phyloP scores from a whole-genome alignment of 352 stramenopile genomes.

The Thraustochytrium striatum region DNA sequence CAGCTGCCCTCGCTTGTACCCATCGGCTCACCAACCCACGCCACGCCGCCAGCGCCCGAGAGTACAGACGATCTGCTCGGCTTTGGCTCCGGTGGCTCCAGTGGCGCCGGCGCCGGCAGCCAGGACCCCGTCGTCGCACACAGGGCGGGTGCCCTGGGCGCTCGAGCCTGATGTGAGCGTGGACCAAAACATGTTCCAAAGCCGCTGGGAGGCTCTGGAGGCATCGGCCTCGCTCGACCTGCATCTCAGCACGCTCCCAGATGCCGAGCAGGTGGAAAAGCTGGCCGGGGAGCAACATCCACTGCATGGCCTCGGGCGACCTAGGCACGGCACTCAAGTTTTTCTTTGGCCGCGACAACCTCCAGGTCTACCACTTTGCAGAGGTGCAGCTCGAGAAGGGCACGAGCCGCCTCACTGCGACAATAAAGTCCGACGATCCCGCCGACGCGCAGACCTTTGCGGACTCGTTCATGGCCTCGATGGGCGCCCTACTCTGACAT shows the following conservation, averaged over 20 bases:
- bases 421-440: conserved; percentile 29
- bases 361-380: conserved; percentile 3
- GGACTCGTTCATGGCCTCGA: conserved; percentile 32
- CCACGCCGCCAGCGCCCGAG: not conserved
- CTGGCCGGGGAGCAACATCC: conserved; percentile 36
- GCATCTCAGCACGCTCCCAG: not conserved
- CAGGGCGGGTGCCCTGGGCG: not conserved
- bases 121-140: not conserved
- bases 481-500: conserved; percentile 9
- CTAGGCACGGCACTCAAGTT: conserved; percentile 42
- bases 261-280: conserved; percentile 24
- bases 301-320: conserved; percentile 42
- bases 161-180: conserved; percentile 8
- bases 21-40: not conserved
- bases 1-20: not conserved
- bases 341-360: conserved; percentile 26
- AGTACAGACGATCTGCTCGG: not conserved
- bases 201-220: conserved; percentile 1
- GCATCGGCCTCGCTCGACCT: conserved; percentile 11
- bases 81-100: not conserved
- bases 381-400: conserved; percentile 43
- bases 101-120: not conserved
- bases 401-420: conserved; percentile 19
- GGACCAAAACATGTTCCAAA: conserved; percentile 29
- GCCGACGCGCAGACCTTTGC: conserved; percentile 38